Conservation (phyloP, 2,329 filamentous ascomycete genomes). For the Huntiella omanensis region DNA sequence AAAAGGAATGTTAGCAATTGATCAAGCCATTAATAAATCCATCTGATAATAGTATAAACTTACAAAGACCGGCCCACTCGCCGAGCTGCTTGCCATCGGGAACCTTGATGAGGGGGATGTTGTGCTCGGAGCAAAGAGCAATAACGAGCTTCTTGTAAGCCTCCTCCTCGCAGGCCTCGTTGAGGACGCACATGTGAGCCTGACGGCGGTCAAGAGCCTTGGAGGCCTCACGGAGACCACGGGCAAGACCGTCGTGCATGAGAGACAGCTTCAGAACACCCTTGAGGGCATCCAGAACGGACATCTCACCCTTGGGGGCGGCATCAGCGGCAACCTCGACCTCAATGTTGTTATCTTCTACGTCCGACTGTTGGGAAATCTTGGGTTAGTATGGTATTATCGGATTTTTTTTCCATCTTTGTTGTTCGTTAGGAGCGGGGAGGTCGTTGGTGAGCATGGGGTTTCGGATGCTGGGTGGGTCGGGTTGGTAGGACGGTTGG, state of each 20-base stretch:
- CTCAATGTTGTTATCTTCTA: conserved; percentile 97
- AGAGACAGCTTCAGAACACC: conserved; percentile 96
- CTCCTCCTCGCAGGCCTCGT: conserved; percentile 99
- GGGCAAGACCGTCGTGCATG: conserved; percentile 98
- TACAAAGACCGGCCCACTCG: conserved; percentile 99
- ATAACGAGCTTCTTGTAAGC: conserved; percentile 99
- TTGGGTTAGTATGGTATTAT: neutral
- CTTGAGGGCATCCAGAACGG: conserved; percentile 95
- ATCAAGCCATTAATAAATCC: neutral
- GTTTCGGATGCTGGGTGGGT: no score
- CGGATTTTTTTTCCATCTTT: no score
- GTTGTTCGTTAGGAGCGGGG: no score
- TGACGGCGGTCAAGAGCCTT: conserved; percentile 98
- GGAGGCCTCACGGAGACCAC: conserved; percentile 92
- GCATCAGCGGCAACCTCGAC: conserved; percentile 92
- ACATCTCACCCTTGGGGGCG: conserved; percentile 81
- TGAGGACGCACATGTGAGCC: conserved; percentile 99
- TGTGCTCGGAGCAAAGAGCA: conserved; percentile 97
- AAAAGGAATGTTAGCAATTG: conserved; percentile 16
- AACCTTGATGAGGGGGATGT: conserved; percentile 99
- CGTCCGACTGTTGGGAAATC: conserved; percentile 61
- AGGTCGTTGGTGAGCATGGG: no score
- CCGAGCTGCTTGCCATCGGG: conserved; percentile 98
- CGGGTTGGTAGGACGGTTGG: no score
- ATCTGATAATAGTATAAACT: conserved; percentile 19